phyloP scores from a whole-genome alignment of 169 alveolate species.

The Cryptosporidium xiaoi region DNA sequence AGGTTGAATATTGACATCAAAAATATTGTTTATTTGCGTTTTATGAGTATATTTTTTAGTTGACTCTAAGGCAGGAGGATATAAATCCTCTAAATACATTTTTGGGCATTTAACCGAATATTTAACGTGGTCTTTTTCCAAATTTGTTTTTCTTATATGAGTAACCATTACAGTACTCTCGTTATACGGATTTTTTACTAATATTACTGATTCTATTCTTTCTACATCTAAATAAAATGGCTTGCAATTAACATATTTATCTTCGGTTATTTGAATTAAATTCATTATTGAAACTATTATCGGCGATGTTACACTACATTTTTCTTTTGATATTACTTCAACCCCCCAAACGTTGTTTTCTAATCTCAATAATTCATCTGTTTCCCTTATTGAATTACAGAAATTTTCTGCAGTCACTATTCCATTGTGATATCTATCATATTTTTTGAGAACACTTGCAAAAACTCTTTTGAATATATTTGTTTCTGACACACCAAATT shows the following conservation, averaged over 20 bases:
- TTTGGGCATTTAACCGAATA: slow-evolving; percentile 65
- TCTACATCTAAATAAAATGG: slow-evolving; percentile 70
- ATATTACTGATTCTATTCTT: slow-evolving; percentile 57
- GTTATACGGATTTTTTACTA: slow-evolving; percentile 58
- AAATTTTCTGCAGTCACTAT: slow-evolving; percentile 72
- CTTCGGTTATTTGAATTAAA: slow-evolving; percentile 50
- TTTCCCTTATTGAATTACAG: slow-evolving; percentile 41
- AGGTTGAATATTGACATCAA: slow-evolving; percentile 5
- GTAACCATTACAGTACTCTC: slow-evolving; percentile 46
- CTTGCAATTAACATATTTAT: slow-evolving; percentile 68
- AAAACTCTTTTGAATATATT: slow-evolving; percentile 51
- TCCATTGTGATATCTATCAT: slow-evolving; percentile 71
- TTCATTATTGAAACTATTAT: slow-evolving; percentile 48
- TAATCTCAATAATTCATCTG: slow-evolving; percentile 30
- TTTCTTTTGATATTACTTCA: slow-evolving; percentile 17
- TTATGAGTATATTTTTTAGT: slow-evolving; percentile 40
- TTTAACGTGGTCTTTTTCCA: slow-evolving; percentile 64
- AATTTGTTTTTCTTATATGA: slow-evolving; percentile 16
- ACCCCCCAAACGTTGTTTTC: slow-evolving; percentile 61
- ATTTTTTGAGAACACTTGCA: slow-evolving; percentile 18
- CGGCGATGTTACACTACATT: slow-evolving; percentile 48
- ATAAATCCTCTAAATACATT: slow-evolving; percentile 58
- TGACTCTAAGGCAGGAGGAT: slow-evolving; percentile 69
- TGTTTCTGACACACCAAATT: background rate
- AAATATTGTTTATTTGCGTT: slow-evolving; percentile 4